phyloP scores from a whole-genome alignment of 306 rosid species.

The Vicia faba region DNA sequence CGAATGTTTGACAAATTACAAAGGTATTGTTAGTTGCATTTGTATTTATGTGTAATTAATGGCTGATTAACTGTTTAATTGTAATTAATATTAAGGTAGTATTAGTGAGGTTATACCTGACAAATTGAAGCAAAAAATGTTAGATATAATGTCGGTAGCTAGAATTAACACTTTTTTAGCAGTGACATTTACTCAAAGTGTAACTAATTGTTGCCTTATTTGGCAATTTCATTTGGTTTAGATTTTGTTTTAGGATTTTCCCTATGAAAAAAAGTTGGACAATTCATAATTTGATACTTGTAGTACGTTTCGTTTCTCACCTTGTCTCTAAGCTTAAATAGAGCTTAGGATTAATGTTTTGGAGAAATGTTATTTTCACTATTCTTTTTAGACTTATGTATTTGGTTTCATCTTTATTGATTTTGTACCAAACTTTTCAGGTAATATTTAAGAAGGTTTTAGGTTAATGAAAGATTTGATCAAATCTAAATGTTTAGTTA shows the following conservation, averaged over 20 bases:
- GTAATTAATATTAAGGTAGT: neutral
- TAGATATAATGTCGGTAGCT: neutral
- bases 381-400: neutral
- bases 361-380: neutral
- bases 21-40: conserved; percentile 13
- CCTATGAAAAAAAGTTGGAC: neutral
- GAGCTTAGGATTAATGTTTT: neutral
- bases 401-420: neutral
- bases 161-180: neutral
- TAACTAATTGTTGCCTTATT: neutral
- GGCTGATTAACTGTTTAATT: neutral
- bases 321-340: neutral
- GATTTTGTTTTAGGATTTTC: neutral
- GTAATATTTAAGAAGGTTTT: no score
- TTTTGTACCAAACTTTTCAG: neutral
- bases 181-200: neutral
- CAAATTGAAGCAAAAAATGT: neutral
- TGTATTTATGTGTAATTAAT: neutral
- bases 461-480: no score
- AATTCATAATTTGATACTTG: neutral
- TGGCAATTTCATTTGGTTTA: neutral
- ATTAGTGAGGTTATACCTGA: neutral
- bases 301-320: neutral
- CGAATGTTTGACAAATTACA: conserved; percentile 16
- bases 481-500: no score